Evolutionary conservation across 305 asterid genomes (phyloP), one percentile per base, ranked within the genome.

Genomic region (Lippia alba): DNA sequence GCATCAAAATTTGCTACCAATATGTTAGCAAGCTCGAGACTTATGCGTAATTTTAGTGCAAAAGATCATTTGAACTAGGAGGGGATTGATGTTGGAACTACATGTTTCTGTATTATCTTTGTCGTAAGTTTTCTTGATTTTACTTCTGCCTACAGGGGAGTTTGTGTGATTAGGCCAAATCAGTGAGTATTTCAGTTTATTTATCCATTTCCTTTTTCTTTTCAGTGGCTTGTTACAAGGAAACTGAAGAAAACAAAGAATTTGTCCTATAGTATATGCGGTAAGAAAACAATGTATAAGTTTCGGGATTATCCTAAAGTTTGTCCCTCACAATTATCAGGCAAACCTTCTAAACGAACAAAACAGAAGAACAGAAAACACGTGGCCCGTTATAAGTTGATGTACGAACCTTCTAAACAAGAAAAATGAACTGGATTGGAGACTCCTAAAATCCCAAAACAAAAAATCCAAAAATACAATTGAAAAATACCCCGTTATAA

Each of bases 1-100:
- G 90, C 84, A 0, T 87, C 93, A 15, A 83, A 51, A 64, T 85
- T 89, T 65, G 87, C 96, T 20, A 80, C 78, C 20, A 85, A 85
- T 30, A 84, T 81, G 16, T 53, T 86, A 11, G 82, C 81, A 12
- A 72, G 65, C 34, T 56, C 83, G 78, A 71, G 79, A 60, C 85
- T 77, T 4, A 78, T 62, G 75, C 94, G 91, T 30, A 92, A 87
- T 79, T 0, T 89, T 61, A 76, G 73, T 67, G 71, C 71, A 11
- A 68, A 72, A 66, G 54, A 65, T 33, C 60, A 3, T 67, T 76
- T 71, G 12, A 53, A 54, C 19, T 6, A 4, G 12, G 12, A 46
- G 49, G 10, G 4, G 12, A 44, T 39, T 49, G 58, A 8, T 17
- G 17, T 55, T 16, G 0, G 45, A 66, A 49, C 9, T 36, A 36